Evolutionary conservation across 495 filamentous ascomycete species (phyloP), one percentile per base, ranked within the genome.

Genomic region (Xylaria longipes): DNA sequence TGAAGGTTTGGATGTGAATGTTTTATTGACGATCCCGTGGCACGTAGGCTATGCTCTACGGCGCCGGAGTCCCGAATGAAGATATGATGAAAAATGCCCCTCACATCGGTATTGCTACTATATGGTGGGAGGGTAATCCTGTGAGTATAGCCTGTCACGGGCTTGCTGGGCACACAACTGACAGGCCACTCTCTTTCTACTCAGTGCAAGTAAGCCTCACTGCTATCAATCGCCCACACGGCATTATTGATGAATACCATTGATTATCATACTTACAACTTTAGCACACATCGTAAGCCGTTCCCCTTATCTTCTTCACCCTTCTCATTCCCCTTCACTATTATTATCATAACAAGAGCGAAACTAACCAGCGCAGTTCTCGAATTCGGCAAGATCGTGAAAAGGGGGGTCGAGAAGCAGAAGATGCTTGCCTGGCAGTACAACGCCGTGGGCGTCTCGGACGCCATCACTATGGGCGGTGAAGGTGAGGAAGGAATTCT

Each of bases 91-190:
- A 94, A 79, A 96, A 88, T 66, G 91, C 90, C 65, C 94, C 95
- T 8, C 96, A 99, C 70, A 93, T 99, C 15, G 96, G 96, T 33
- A 85, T 90, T 70, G 92, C 95, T 8, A 93, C 93, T 7, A 94
- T 98, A 3, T 98, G 95, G 95, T 99, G 95, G 94, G 96, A 99
- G 81, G 96, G 96, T 35, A 99, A 99, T 79, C 94, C 96, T 63
- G 70, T 72, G 25, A 68, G 70, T 63, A 33, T 12, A 8, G 35
- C 9, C 37, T 43, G 0, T 5, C 1, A 27, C 4, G 1, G 5
- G 12, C 15, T 50, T 14, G 5, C 0, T 0, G 43, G 62, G 15
- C 17, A 3, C 9, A 8, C 29, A 14, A 37, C 63, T 52, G 39
- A 66, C 29, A 15, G 5, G 27, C 48, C 8, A 9, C 15, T 15